Percentiles rank a stretch among this genome's conserved stretches.
phyloP scores from a whole-genome alignment of 441 rosid species.

The Populus hybrid region DNA sequence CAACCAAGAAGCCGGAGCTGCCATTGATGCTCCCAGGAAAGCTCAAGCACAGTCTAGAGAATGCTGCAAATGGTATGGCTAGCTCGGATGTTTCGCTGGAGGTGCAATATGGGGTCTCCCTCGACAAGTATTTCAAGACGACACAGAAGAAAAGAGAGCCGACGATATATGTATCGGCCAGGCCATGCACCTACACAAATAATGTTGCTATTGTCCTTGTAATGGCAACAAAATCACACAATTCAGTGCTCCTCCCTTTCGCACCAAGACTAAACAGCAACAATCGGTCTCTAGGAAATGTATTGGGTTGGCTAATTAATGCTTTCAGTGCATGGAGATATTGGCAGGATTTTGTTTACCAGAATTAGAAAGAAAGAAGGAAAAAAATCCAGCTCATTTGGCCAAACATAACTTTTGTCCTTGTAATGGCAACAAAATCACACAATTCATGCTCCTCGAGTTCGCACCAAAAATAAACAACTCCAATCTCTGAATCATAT shows the following conservation, averaged over 20 bases:
- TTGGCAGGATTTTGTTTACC: too few species aligned
- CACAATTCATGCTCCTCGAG: too few species aligned
- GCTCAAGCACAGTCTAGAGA: neutral
- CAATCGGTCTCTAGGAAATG: neutral
- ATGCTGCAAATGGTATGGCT: conserved; percentile 9
- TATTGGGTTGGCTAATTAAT: too few species aligned
- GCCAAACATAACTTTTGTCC: too few species aligned
- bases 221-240: neutral
- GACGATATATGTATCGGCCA: neutral
- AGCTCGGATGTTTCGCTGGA: neutral
- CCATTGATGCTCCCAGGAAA: conserved; percentile 28
- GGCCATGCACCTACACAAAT: conserved; percentile 19
- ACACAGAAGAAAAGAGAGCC: neutral
- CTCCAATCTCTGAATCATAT: too few species aligned
- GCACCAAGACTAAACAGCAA: neutral
- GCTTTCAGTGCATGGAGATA: too few species aligned
- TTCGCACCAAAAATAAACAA: too few species aligned
- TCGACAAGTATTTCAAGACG: neutral
- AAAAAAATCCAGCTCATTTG: too few species aligned
- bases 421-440: too few species aligned
- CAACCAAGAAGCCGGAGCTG: conserved; percentile 17
- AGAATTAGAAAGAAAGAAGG: too few species aligned
- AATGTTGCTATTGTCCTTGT: neutral
- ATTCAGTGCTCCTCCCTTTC: too few species aligned
- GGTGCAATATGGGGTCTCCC: neutral